Percentiles rank a stretch among this genome's conserved stretches.
Evolutionary conservation across 192 early-diverging fungal genomes (phyloP).

Genomic region (Umbelopsis sp.): DNA sequence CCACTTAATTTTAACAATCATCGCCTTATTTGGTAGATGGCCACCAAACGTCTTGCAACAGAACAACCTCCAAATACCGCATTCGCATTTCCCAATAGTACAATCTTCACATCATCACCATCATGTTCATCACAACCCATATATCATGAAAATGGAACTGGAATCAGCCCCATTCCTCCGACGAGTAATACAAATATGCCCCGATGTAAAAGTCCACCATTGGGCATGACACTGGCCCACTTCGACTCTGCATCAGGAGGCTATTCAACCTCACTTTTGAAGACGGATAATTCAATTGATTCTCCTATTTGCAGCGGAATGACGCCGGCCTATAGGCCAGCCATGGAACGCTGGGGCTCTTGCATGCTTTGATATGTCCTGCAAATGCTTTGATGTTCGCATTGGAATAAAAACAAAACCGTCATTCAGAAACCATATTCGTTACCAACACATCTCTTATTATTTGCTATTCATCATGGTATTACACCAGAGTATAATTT

Average conservation of each 20-base stretch:
- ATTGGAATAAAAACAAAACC: no score
- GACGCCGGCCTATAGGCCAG: constrained; percentile 32
- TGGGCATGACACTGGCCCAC: constrained; percentile 42
- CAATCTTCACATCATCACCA: background rate
- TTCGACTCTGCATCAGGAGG: constrained; percentile 26
- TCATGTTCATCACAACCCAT: background rate
- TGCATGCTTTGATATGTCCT: constrained; percentile 22
- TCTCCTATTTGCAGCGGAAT: constrained; percentile 32
- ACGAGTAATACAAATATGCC: constrained; percentile 7
- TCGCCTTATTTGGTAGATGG: constrained; percentile 7
- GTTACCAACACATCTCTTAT: no score
- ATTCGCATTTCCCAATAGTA: background rate
- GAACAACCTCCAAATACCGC: background rate
- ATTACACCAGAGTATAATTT: no score
- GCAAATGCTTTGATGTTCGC: background rate
- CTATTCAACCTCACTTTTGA: constrained; percentile 25
- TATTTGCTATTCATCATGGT: no score
- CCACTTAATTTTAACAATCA: background rate
- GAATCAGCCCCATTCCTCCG: background rate
- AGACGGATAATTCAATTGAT: constrained; percentile 1
- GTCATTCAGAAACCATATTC: no score
- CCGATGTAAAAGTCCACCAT: constrained; percentile 24
- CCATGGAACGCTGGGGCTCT: constrained; percentile 39
- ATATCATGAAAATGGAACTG: background rate
- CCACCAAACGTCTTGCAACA: background rate